Conservation (phyloP, 257 asterid genomes). For the Leptodermis oblonga region DNA sequence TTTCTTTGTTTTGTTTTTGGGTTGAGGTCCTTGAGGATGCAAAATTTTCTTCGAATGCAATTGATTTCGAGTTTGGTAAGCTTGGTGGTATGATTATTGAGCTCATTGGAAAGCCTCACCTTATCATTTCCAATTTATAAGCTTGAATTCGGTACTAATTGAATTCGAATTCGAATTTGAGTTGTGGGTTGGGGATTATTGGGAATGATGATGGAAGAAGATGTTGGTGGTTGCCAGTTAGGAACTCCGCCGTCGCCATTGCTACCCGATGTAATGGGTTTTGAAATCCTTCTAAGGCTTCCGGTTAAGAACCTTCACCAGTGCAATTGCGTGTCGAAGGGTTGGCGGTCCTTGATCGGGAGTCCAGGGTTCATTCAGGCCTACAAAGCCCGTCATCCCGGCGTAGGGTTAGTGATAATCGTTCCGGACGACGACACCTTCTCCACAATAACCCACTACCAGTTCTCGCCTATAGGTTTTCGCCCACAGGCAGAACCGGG, state of each 20-base stretch:
- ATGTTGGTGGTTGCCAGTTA: not conserved
- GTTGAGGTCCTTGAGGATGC: too few species aligned
- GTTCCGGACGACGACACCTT: too few species aligned
- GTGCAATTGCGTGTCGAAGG: constrained; percentile 4
- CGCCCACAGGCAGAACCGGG: not conserved
- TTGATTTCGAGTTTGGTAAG: too few species aligned
- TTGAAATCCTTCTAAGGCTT: not conserved
- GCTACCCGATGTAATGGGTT: not conserved
- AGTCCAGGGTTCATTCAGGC: constrained; percentile 1
- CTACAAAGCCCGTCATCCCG: not conserved
- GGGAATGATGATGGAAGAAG: not conserved
- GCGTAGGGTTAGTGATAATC: not conserved
- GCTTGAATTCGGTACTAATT: not conserved
- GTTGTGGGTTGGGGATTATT: not conserved
- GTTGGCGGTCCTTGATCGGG: not conserved
- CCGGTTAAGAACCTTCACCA: not conserved
- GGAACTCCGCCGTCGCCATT: not conserved
- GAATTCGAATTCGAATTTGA: not conserved
- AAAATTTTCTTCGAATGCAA: too few species aligned
- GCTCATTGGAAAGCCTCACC: not conserved
- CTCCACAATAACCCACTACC: not conserved
- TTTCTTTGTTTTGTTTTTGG: too few species aligned
- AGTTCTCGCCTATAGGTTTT: not conserved
- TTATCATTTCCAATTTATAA: not conserved
- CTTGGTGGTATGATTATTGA: not conserved